Base-by-base conservation (phyloP, 2,329 filamentous ascomycete genomes). In the Fusarium ramigenum region DNA sequence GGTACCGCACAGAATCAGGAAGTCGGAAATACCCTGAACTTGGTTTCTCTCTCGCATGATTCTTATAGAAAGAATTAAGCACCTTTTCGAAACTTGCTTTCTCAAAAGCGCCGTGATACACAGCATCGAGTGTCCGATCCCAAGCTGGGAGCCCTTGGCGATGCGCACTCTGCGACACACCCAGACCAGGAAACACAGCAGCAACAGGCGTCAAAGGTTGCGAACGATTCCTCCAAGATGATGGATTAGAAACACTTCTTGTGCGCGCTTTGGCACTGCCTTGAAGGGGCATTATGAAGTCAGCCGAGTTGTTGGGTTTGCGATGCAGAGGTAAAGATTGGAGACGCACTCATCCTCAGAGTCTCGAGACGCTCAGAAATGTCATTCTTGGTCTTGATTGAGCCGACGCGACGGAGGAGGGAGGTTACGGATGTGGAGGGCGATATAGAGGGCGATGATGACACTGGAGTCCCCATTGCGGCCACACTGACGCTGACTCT, bases 121-220 rank as follows among this genome's bases (percentile, higher is more conserved):
- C 78, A 10, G 81, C 66, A 32, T 84, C 82, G n/a, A 82, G 69
- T 15, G 75, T 75, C 4, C 82, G 79, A 52, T 84, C 79, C 82
- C 82, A 84, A 1, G 82, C 70, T 4, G 81, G 80, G 11, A 78
- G 73, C 14, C 57, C 54, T 8, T 49, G 52, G 19, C 69, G 67
- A 28, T 68, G 71, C n/a, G 63, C 23, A 36, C 39, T 53, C 30
- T 43, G 42, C 21, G 65, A 37, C 10, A 25, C 23, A 15, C 42
- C 43, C 19, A 69, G 5, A 3, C 36, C 37, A 2, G 49, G 62
- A 12, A 67, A 53, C 7, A 25, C 39, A 1, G 57, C 11, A 21
- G 59, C 60, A 21, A 42, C 19, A 19, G 67, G 67, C 25, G 67
- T 72, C 8, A 43, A 9, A 36, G 68, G 52, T 10, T 69, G 60